Percentiles rank a stretch among this genome's conserved stretches.
These are phyloP conservation scores for Kandelia obovata DNA, from an alignment of 345 rosid genomes.

Conservation along the genomic window DNA sequence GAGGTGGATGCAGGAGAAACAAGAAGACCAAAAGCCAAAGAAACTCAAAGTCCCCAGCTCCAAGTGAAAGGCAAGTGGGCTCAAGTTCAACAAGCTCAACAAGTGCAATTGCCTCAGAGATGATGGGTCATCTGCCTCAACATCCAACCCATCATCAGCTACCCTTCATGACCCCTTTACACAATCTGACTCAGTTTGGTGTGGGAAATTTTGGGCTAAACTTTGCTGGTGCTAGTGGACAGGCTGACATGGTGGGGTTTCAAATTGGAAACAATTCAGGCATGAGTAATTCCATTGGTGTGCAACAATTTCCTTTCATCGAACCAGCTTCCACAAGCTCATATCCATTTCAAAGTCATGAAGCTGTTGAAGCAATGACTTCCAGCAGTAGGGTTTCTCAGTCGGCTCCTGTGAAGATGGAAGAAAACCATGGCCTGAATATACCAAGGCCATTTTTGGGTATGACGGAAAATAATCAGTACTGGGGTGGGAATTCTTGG, in stretches of 20 bases:
- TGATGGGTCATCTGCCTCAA: slow-evolving; percentile 33
- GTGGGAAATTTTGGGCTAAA: slow-evolving; percentile 53
- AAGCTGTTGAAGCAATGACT: slow-evolving; percentile 37
- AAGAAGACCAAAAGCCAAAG: slow-evolving; percentile 53
- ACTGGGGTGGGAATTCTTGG: slow-evolving; percentile 45
- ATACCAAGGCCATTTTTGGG: slow-evolving; percentile 35
- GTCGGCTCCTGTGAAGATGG: slow-evolving; percentile 52
- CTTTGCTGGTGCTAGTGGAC: slow-evolving; percentile 30
- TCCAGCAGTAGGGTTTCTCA: slow-evolving; percentile 53
- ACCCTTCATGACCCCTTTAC: slow-evolving; percentile 54
- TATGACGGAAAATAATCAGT: slow-evolving; percentile 33
- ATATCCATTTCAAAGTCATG: slow-evolving; percentile 37
- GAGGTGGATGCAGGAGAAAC: slow-evolving; percentile 77
- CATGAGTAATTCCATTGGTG: slow-evolving; percentile 23
- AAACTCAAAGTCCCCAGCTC: slow-evolving; percentile 36
- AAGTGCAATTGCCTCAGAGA: slow-evolving; percentile 33
- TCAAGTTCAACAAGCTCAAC: slow-evolving; percentile 23
- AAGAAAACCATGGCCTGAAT: slow-evolving; percentile 40
- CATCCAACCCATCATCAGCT: slow-evolving; percentile 31
- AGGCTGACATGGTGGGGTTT: slow-evolving; percentile 40
- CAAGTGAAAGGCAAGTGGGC: slow-evolving; percentile 31
- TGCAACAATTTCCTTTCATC: slow-evolving; percentile 53
- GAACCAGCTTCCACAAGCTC: slow-evolving; percentile 35
- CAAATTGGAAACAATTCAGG: slow-evolving; percentile 38
- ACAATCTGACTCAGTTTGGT: slow-evolving; percentile 38